Evolutionary conservation across 306 rosid genomes (phyloP).

Genomic region (Dalbergia cultrata): DNA sequence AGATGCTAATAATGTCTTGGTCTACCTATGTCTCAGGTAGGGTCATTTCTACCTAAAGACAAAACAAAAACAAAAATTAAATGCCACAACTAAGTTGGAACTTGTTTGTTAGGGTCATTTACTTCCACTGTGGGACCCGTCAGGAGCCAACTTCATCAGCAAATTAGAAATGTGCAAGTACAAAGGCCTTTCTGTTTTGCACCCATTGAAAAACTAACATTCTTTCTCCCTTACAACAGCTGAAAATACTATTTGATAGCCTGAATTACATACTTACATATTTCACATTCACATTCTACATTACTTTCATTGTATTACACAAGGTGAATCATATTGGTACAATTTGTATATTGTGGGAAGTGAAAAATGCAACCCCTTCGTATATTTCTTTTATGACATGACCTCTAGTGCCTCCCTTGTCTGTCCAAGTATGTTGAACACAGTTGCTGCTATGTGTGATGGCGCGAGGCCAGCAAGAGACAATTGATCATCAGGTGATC

Average conservation of each 20-base stretch:
- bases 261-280: slow-evolving; percentile 12
- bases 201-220: neutral
- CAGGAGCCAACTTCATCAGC: slow-evolving; percentile 7
- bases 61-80: neutral
- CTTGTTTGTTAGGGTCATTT: neutral
- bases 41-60: neutral
- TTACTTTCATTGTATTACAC: slow-evolving; percentile 10
- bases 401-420: slow-evolving; percentile 88
- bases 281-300: slow-evolving; percentile 33
- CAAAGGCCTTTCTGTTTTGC: slow-evolving; percentile 1
- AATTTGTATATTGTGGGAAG: slow-evolving; percentile 44
- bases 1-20: neutral
- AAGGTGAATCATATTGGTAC: slow-evolving; percentile 19
- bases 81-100: neutral
- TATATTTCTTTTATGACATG: slow-evolving; percentile 57
- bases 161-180: neutral
- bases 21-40: neutral
- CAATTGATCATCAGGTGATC: slow-evolving; percentile 83
- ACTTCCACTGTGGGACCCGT: neutral
- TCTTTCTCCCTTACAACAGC: slow-evolving; percentile 7
- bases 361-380: slow-evolving; percentile 7
- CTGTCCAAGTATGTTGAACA: slow-evolving; percentile 86
- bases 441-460: slow-evolving; percentile 91
- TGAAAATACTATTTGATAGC: slow-evolving; percentile 35
- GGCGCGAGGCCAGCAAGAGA: slow-evolving; percentile 82